Percentiles rank a stretch among this genome's conserved stretches.
Evolutionary conservation across 148 eudicot species (phyloP).

Genomic region (Bassia scoparia): DNA sequence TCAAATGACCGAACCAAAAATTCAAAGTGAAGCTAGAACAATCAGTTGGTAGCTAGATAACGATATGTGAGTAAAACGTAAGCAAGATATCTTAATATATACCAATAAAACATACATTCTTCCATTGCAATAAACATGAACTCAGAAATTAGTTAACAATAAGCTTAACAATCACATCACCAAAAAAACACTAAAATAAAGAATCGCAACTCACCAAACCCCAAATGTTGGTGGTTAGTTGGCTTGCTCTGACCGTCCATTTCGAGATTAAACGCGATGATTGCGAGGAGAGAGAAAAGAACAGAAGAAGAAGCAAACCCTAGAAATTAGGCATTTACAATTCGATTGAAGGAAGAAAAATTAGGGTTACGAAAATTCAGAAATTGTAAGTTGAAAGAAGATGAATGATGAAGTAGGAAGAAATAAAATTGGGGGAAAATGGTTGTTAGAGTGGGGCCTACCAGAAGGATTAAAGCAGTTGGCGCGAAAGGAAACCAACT

Average conservation of each 20-base stretch:
- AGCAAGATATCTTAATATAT: too few species aligned
- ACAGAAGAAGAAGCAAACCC: slow-evolving; percentile 22
- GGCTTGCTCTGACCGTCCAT: slow-evolving; percentile 18
- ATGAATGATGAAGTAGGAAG: neutral
- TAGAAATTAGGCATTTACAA: slow-evolving; percentile 15
- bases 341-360: neutral
- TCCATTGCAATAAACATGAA: neutral
- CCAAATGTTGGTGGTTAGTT: slow-evolving; percentile 22
- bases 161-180: slow-evolving; percentile 41
- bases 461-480: slow-evolving; percentile 21
- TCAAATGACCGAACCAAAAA: slow-evolving; percentile 33
- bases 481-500: slow-evolving; percentile 27
- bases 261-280: slow-evolving; percentile 11
- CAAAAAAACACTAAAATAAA: slow-evolving; percentile 18
- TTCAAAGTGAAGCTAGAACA: slow-evolving; percentile 55
- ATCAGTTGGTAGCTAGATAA: slow-evolving; percentile 33
- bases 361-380: slow-evolving; percentile 4
- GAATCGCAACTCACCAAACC: slow-evolving; percentile 46
- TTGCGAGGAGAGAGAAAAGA: slow-evolving; percentile 2
- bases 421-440: neutral
- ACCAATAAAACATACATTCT: neutral
- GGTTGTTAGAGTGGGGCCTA: slow-evolving; percentile 12
- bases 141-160: slow-evolving; percentile 20
- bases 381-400: neutral
- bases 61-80: slow-evolving; percentile 36